Percentiles rank a stretch among this genome's conserved stretches.
These are phyloP conservation scores for Colletotrichum viniferum DNA, from an alignment of 2,329 filamentous ascomycete species.

Conservation along the genomic window DNA sequence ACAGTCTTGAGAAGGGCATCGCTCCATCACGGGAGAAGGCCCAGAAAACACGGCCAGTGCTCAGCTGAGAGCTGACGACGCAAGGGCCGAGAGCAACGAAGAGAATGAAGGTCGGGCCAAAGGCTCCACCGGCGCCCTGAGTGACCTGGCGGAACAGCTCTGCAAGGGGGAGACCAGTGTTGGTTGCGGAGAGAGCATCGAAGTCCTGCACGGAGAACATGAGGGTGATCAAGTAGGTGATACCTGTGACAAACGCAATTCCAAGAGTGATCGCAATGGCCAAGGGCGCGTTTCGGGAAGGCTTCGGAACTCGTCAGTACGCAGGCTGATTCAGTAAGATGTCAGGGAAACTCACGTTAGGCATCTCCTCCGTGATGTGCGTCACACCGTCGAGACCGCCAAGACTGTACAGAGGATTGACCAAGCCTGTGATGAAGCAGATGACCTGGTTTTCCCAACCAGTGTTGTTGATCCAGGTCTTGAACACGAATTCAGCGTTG, in stretches of 20 bases:
- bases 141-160: conserved; percentile 52
- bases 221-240: conserved; percentile 53
- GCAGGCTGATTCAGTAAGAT: background rate
- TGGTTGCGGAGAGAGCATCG: conserved; percentile 42
- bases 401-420: conserved; percentile 51
- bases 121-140: conserved; percentile 41
- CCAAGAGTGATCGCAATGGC: conserved; percentile 47
- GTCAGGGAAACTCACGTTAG: conserved; percentile 41
- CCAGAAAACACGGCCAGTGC: conserved; percentile 40
- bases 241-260: conserved; percentile 54
- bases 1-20: conserved; percentile 37
- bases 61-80: conserved; percentile 38
- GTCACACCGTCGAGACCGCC: conserved; percentile 52
- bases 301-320: conserved; percentile 12
- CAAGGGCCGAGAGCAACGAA: conserved; percentile 48
- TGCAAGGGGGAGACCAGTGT: conserved; percentile 46
- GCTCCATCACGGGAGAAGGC: conserved; percentile 49
- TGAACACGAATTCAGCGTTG: conserved; percentile 52
- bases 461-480: conserved; percentile 56
- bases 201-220: conserved; percentile 58
- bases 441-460: conserved; percentile 55
- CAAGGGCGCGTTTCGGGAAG: conserved; percentile 40
- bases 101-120: conserved; percentile 44
- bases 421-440: conserved; percentile 54
- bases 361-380: conserved; percentile 57